Conservation (phyloP, 1,284 basidiomycete species). For the Malassezia psittaci region DNA sequence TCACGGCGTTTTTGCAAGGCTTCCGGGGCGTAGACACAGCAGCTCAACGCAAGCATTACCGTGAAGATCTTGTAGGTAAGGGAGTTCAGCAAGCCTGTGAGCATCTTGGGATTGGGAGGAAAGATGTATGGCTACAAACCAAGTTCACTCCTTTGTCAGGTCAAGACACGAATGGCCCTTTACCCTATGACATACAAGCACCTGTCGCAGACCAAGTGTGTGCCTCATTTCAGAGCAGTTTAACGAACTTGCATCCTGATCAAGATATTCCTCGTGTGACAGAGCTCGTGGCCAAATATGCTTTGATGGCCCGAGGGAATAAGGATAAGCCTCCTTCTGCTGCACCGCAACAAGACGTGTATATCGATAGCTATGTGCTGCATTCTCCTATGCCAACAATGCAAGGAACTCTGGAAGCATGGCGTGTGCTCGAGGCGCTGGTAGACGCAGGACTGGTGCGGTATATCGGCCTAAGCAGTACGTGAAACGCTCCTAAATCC, state of each 20-base stretch:
- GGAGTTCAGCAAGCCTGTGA: conserved; percentile 22
- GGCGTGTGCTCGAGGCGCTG: conserved; percentile 35
- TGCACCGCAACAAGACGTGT: conserved; percentile 20
- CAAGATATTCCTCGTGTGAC: conserved; percentile 12
- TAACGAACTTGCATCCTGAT: conserved; percentile 26
- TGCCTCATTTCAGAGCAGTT: conserved; percentile 20
- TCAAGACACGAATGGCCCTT: conserved; percentile 25
- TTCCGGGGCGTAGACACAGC: conserved; percentile 44
- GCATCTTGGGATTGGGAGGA: conserved; percentile 23
- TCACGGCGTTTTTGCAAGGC: conserved; percentile 30
- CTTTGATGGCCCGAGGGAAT: conserved; percentile 4
- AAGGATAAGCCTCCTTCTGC: not conserved
- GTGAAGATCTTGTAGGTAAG: conserved; percentile 38
- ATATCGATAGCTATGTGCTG: conserved; percentile 37
- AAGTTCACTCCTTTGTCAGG: conserved; percentile 39
- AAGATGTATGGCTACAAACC: conserved; percentile 38
- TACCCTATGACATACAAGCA: conserved; percentile 28
- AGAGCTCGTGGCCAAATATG: conserved; percentile 18
- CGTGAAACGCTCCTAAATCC: not conserved
- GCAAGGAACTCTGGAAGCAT: conserved; percentile 34
- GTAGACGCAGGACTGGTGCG: conserved; percentile 32
- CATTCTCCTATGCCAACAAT: conserved; percentile 36
- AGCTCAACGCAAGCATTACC: conserved; percentile 42
- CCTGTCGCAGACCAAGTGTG: conserved; percentile 28
- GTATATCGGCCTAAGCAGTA: conserved; percentile 30